Evolutionary conservation across 345 rosid species (phyloP).

Genomic region (Salix koriyanagi): DNA sequence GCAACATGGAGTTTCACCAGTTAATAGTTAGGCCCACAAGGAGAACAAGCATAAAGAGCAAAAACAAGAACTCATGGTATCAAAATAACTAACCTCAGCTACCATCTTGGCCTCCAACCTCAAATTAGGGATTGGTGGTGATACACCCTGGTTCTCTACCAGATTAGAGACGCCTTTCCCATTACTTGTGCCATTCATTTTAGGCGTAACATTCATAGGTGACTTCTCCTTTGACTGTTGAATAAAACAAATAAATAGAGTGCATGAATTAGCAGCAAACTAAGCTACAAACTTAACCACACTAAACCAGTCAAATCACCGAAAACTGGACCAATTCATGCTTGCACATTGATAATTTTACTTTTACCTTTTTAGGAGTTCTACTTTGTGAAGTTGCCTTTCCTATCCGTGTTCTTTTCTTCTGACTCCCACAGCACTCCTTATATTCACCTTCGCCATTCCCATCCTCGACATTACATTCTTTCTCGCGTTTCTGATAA

Average conservation of each 20-base stretch:
- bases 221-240: constrained; percentile 38
- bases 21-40: not conserved
- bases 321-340: not conserved
- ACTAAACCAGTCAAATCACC: not conserved
- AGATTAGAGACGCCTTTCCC: constrained; percentile 23
- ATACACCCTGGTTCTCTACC: constrained; percentile 16
- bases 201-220: constrained; percentile 52
- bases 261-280: not conserved
- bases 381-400: constrained; percentile 41
- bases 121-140: constrained; percentile 50
- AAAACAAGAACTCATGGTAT: not conserved
- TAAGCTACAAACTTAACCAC: not conserved
- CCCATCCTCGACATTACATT: constrained; percentile 16
- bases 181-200: constrained; percentile 37
- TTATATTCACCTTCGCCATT: constrained; percentile 33
- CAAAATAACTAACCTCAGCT: constrained; percentile 63
- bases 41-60: not conserved
- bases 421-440: constrained; percentile 51
- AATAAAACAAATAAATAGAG: not conserved
- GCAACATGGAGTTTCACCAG: not conserved
- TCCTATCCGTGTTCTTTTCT: constrained; percentile 41
- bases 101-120: constrained; percentile 69
- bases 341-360: not conserved
- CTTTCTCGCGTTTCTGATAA: constrained; percentile 26
- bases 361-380: constrained; percentile 51